These are phyloP conservation scores for Aspergillus sclerotioniger DNA, from an alignment of 495 filamentous ascomycete species.

Conservation along the genomic window DNA sequence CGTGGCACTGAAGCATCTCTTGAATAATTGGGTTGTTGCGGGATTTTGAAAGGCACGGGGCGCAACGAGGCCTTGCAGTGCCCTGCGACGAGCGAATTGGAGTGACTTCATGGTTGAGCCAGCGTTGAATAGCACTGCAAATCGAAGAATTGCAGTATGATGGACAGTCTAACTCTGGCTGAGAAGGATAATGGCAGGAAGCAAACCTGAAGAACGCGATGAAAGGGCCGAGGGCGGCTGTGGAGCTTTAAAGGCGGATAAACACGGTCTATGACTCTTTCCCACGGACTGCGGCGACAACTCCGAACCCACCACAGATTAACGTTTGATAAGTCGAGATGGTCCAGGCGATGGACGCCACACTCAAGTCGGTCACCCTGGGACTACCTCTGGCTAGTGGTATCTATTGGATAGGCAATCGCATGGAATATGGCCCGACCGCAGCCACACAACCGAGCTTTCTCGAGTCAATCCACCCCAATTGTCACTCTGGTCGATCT, in stretches of 20 bases:
- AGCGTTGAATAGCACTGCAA: not conserved
- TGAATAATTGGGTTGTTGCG: conserved; percentile 31
- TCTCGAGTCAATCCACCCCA: conserved; percentile 3
- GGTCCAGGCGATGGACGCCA: not conserved
- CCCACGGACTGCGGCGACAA: conserved; percentile 31
- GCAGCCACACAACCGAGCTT: not conserved
- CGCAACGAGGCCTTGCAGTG: conserved; percentile 25
- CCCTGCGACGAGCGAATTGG: conserved; percentile 42
- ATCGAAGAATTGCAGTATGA: not conserved
- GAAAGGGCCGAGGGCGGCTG: conserved; percentile 11
- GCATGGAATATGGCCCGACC: not conserved
- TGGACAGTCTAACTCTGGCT: conserved; percentile 1
- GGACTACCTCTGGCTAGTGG: too few species aligned
- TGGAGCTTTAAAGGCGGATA: conserved; percentile 24
- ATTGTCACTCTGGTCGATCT: conserved; percentile 10
- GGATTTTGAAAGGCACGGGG: conserved; percentile 29
- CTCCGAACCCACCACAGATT: conserved; percentile 24
- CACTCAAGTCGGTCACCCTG: too few species aligned
- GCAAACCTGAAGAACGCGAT: not conserved
- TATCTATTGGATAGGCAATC: too few species aligned
- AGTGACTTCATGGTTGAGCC: conserved; percentile 36
- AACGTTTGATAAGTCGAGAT: not conserved
- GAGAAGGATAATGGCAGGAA: conserved; percentile 9
- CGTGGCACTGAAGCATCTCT: conserved; percentile 59
- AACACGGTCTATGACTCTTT: conserved; percentile 20